phyloP scores from a whole-genome alignment of 192 early-diverging fungal genomes.

The Irineochytrium annulatum region DNA sequence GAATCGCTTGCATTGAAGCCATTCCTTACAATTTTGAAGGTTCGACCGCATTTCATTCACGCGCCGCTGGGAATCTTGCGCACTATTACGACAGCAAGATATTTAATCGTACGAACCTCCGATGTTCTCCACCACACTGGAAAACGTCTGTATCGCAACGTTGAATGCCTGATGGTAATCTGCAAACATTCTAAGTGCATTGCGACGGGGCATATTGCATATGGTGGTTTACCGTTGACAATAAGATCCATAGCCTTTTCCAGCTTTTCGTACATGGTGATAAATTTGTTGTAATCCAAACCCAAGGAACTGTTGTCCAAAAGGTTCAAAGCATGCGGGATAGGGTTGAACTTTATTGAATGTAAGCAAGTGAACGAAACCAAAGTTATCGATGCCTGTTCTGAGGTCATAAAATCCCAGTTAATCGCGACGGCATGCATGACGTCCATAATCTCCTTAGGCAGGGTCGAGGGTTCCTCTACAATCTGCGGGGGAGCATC shows the following conservation, averaged over 20 bases:
- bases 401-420: slow-evolving; percentile 54
- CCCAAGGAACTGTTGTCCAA: slow-evolving; percentile 51
- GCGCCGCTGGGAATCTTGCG: slow-evolving; percentile 34
- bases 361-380: not conserved
- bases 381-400: slow-evolving; percentile 26
- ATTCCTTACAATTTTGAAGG: slow-evolving; percentile 45
- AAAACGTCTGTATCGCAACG: slow-evolving; percentile 53
- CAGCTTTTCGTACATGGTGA: slow-evolving; percentile 34
- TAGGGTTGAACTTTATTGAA: slow-evolving; percentile 48
- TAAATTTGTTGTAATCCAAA: slow-evolving; percentile 44
- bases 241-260: slow-evolving; percentile 55
- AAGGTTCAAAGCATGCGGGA: slow-evolving; percentile 49
- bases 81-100: not conserved
- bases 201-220: not conserved
- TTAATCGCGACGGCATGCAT: slow-evolving; percentile 34
- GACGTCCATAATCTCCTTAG: slow-evolving; percentile 34
- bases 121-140: slow-evolving; percentile 52
- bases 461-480: slow-evolving; percentile 37
- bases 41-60: slow-evolving; percentile 39
- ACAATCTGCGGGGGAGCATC: not conserved
- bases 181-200: slow-evolving; percentile 9
- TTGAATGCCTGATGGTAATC: slow-evolving; percentile 62
- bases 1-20: slow-evolving; percentile 54
- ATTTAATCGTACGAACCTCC: slow-evolving; percentile 34
- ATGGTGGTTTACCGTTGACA: slow-evolving; percentile 43